A percentile compares a stretch with the other conserved stretches of the same genome.
phyloP scores from a whole-genome alignment of 164 flowering plant genomes.

The Aristolochia contorta region DNA sequence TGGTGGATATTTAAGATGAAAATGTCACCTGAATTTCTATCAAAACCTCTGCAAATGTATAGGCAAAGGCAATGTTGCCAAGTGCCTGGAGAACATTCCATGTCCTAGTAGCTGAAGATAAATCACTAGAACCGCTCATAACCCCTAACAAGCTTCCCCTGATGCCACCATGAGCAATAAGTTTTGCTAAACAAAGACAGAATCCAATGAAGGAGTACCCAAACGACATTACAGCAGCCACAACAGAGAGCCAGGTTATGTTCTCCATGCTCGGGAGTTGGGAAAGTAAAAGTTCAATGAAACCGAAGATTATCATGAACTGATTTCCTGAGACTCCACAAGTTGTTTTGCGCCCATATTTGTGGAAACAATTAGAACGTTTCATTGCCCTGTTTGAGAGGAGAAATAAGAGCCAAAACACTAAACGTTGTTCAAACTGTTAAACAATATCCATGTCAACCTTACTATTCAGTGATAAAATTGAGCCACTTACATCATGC shows the following conservation, averaged over 20 bases:
- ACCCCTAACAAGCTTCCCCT: constrained; percentile 6
- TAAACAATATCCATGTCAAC: too few species aligned
- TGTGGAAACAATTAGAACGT: constrained; percentile 27
- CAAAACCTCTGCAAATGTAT: constrained; percentile 18
- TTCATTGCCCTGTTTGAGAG: constrained; percentile 22
- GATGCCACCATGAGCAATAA: background rate
- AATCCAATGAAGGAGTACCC: constrained; percentile 30
- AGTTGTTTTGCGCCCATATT: constrained; percentile 11
- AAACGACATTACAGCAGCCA: constrained; percentile 39
- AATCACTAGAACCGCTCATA: constrained; percentile 4
- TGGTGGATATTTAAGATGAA: too few species aligned
- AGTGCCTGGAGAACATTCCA: constrained; percentile 22
- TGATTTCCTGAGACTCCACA: constrained; percentile 20
- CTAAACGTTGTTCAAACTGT: too few species aligned
- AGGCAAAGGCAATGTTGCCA: constrained; percentile 39
- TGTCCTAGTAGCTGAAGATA: constrained; percentile 9
- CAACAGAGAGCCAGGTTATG: constrained; percentile 27
- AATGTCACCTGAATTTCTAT: constrained; percentile 19
- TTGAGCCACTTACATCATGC: constrained; percentile 2
- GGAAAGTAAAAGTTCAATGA: constrained; percentile 18
- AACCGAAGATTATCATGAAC: constrained; percentile 28
- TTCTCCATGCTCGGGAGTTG: constrained; percentile 34
- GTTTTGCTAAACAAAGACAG: constrained; percentile 22
- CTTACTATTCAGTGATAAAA: background rate
- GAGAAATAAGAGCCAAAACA: background rate